Base-by-base conservation (phyloP, 202 grass and related monocot species). In the Zizania palustris region DNA sequence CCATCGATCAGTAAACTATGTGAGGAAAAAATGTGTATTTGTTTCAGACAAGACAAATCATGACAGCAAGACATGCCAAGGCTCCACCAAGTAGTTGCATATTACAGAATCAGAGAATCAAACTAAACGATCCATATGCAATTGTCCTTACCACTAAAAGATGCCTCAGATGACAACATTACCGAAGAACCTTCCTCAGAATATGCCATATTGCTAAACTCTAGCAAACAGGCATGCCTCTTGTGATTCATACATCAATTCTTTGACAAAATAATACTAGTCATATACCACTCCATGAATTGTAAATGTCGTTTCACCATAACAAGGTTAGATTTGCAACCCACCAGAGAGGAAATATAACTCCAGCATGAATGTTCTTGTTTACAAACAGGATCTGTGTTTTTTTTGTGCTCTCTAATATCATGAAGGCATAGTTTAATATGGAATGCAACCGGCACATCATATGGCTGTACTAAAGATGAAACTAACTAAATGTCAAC, bases 131-230 rank as follows among this genome's bases (percentile, higher is more conserved):
- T 63, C 37, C 67, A 83, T 74, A 86, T 77, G 57, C 59, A 70
- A 70, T 75, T 66, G 56, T 84, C 83, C 93, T 93, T 97, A 97
- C 93, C 90, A 88, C 86, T 84, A 83, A 76, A 79, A 85, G 77
- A 82, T 86, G 82, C 88, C 80, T 80, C 84, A 78, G 79, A 56
- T 78, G 83, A 86, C 57, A 85, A 71, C 81, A 84, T 88, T 77
- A 90, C 88, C 54, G 70, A 88, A 86, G 88, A 90, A 86, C 68
- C 86, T 87, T 92, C 85, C 71, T 80, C 79, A 76, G 73, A 86
- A 93, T 85, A 56, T 87, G 45, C 71, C 85, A 86, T 76, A 87
- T 86, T 82, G 90, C 80, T 91, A 92, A 87, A 86, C 44, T 91
- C 81, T 86, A 88, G 85, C 88, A 93, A 88, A 88, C 84, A 87